phyloP scores from a whole-genome alignment of 257 asterid species.

The Mitragyna speciosa region DNA sequence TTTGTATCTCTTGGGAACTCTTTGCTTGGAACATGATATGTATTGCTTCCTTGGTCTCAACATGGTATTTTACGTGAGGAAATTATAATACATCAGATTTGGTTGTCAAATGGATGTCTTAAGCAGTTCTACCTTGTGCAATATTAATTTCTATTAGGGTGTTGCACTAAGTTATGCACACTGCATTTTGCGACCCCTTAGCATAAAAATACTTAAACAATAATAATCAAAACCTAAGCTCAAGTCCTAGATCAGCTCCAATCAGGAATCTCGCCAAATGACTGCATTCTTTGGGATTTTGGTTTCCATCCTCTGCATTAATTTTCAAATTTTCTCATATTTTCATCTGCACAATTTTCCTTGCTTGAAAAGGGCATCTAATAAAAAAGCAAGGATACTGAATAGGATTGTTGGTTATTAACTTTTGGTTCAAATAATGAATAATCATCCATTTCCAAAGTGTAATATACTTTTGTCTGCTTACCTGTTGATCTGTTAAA shows the following conservation, averaged over 20 bases:
- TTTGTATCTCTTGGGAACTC: too few relatives aligned
- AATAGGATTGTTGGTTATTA: not conserved
- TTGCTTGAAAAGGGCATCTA: not conserved
- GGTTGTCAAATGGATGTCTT: too few relatives aligned
- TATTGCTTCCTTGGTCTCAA: too few relatives aligned
- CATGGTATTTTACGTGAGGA: too few relatives aligned
- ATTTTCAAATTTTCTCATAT: not conserved
- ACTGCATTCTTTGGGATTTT: not conserved
- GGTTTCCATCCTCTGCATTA: not conserved
- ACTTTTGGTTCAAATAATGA: not conserved
- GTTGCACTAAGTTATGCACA: too few relatives aligned
- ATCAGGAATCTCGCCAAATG: not conserved
- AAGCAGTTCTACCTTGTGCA: too few relatives aligned
- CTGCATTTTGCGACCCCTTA: not conserved
- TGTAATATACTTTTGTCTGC: not conserved
- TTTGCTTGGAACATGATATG: too few relatives aligned
- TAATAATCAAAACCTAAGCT: not conserved
- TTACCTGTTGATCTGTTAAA: not conserved
- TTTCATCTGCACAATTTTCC: not conserved
- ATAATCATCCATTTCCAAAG: not conserved
- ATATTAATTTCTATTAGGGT: too few relatives aligned
- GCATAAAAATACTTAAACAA: not conserved
- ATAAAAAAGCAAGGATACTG: not conserved
- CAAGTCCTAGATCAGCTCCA: not conserved
- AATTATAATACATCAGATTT: too few relatives aligned